Conservation (phyloP, 306 rosid genomes). For the Medicago ruthenica region DNA sequence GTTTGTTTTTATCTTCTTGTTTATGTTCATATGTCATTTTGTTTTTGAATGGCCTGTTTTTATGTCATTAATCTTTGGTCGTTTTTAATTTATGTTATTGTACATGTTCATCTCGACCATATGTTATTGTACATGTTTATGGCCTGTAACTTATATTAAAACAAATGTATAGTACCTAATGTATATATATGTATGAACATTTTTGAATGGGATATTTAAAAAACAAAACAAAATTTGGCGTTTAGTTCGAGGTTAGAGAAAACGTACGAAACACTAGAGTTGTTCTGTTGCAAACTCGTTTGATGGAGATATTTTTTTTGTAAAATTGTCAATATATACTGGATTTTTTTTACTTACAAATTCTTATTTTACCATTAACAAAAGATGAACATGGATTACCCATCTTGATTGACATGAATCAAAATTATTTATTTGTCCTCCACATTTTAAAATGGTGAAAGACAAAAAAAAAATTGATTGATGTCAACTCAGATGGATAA, state of each 20-base stretch:
- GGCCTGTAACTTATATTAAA: not conserved
- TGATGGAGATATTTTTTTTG: not conserved
- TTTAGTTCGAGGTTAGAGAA: constrained; percentile 25
- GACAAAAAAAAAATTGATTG: too few species aligned
- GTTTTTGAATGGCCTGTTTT: not conserved
- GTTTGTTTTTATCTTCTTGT: not conserved
- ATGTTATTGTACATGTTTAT: not conserved
- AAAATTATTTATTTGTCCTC: too few species aligned
- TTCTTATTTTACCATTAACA: constrained; percentile 6
- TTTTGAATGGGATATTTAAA: too few species aligned
- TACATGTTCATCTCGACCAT: not conserved
- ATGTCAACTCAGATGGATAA: too few species aligned
- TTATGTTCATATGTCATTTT: not conserved
- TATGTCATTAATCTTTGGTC: not conserved
- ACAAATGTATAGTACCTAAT: not conserved
- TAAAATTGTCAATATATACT: too few species aligned
- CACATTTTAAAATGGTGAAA: too few species aligned
- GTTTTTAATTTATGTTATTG: not conserved
- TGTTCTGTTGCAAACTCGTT: not conserved
- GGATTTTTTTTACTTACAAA: not conserved
- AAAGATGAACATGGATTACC: not conserved
- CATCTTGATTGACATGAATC: not conserved
- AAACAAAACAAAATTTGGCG: constrained; percentile 16
- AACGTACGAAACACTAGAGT: constrained; percentile 13
- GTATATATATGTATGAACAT: too few species aligned